Evolutionary conservation across 2,329 filamentous ascomycete species (phyloP).

Genomic region (Cladosporium oxysporum): DNA sequence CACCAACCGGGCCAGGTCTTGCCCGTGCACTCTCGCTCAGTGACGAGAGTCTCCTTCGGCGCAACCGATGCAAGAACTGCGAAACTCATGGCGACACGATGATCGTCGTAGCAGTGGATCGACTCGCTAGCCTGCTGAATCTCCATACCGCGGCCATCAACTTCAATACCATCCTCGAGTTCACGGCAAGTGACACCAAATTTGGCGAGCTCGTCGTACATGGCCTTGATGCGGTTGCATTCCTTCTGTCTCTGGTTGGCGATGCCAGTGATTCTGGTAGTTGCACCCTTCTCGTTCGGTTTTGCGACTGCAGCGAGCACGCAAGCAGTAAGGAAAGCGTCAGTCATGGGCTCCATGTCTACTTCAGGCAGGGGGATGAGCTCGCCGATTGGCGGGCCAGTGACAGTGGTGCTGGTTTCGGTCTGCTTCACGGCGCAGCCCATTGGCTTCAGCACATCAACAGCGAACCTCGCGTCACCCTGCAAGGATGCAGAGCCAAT

Average conservation of each 20-base stretch:
- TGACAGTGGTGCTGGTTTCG: slow-evolving; percentile 84
- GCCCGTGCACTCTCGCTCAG: slow-evolving; percentile 88
- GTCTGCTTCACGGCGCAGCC: slow-evolving; percentile 88
- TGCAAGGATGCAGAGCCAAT: slow-evolving; percentile 91
- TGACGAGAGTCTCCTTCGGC: slow-evolving; percentile 71
- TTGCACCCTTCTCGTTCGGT: slow-evolving; percentile 61
- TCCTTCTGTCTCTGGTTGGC: slow-evolving; percentile 98
- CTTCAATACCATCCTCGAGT: slow-evolving; percentile 90
- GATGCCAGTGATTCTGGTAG: slow-evolving; percentile 87
- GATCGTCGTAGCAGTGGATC: slow-evolving; percentile 94
- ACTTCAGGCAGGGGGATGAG: slow-evolving; percentile 77
- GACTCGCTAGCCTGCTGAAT: slow-evolving; percentile 61
- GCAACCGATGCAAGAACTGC: slow-evolving; percentile 78
- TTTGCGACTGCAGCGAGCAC: slow-evolving; percentile 87
- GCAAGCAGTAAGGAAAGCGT: slow-evolving; percentile 93
- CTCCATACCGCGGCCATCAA: slow-evolving; percentile 59
- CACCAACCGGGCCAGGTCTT: slow-evolving; percentile 99
- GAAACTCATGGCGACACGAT: slow-evolving; percentile 98
- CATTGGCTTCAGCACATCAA: slow-evolving; percentile 89
- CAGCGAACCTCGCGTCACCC: slow-evolving; percentile 90
- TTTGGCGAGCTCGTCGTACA: slow-evolving; percentile 92
- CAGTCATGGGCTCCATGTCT: slow-evolving; percentile 99
- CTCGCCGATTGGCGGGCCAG: slow-evolving; percentile 73
- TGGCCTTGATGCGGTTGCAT: slow-evolving; percentile 92
- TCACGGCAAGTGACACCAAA: slow-evolving; percentile 86